Evolutionary conservation across 345 rosid genomes (phyloP).

Genomic region (Heritiera fomes): DNA sequence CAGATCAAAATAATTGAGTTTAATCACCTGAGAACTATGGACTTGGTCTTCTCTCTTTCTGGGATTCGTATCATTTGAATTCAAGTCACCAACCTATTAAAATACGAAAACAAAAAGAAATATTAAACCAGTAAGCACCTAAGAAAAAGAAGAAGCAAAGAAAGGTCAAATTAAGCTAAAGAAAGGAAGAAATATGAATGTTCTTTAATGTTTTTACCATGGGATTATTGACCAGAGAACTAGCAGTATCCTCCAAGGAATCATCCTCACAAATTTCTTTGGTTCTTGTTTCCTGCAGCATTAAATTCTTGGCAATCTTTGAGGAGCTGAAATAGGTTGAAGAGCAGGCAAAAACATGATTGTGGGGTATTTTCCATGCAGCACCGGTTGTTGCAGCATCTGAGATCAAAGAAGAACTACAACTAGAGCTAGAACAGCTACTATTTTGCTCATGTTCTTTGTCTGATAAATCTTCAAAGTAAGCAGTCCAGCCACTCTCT

Average conservation of each 20-base stretch:
- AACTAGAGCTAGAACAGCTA: conserved; percentile 41
- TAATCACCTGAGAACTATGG: conserved; percentile 41
- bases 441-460: conserved; percentile 22
- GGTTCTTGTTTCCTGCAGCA: conserved; percentile 55
- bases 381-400: conserved; percentile 75
- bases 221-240: conserved; percentile 78
- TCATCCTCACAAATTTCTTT: conserved; percentile 54
- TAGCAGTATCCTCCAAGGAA: conserved; percentile 91
- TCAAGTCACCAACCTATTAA: conserved; percentile 53
- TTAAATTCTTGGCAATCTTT: conserved; percentile 39
- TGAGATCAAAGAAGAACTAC: conserved; percentile 63
- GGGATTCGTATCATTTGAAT: conserved; percentile 36
- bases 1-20: conserved; percentile 11
- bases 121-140: neutral
- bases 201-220: conserved; percentile 41
- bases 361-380: conserved; percentile 37
- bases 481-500: conserved; percentile 92
- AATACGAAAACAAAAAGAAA: neutral
- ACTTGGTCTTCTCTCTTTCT: conserved; percentile 41
- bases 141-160: neutral
- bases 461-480: conserved; percentile 64
- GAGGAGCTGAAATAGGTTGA: conserved; percentile 15
- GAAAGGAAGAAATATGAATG: neutral
- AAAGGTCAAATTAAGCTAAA: neutral
- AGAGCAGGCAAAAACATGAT: conserved; percentile 18